Conservation (phyloP, 148 eudicot species). For the Camellia lanceoleosa region DNA sequence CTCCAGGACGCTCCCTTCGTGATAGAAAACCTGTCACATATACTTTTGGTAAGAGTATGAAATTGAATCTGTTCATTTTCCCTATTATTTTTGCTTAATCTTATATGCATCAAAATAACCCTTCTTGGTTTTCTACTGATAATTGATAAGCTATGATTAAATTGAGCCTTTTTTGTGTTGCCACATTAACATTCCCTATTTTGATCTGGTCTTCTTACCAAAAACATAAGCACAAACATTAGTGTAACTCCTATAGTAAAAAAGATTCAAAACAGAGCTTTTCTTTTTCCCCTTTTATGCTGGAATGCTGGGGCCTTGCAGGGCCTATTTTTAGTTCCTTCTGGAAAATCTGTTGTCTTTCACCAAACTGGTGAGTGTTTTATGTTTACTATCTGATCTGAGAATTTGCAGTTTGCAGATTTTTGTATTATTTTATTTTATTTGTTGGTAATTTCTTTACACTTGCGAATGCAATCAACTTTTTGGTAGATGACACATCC, state of each 20-base stretch:
- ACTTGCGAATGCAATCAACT: neutral
- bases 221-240: no score
- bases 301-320: no score
- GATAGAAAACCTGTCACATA: constrained; percentile 93
- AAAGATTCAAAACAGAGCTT: no score
- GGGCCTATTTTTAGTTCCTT: no score
- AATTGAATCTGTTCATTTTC: neutral
- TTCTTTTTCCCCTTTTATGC: no score
- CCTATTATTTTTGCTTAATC: constrained; percentile 14
- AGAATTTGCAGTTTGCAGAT: neutral
- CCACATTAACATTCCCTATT: no score
- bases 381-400: no score
- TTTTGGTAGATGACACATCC: neutral
- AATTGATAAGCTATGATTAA: neutral
- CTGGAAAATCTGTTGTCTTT: no score
- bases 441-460: neutral
- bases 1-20: constrained; percentile 86
- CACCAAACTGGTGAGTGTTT: no score
- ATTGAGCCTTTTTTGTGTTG: neutral
- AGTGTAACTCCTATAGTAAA: no score
- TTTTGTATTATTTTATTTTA: neutral
- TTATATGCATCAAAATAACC: neutral
- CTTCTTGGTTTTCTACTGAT: neutral
- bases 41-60: constrained; percentile 71
- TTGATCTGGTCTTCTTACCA: no score